Base-by-base conservation (phyloP, 257 asterid genomes). In the Capsicum rhomboideum region DNA sequence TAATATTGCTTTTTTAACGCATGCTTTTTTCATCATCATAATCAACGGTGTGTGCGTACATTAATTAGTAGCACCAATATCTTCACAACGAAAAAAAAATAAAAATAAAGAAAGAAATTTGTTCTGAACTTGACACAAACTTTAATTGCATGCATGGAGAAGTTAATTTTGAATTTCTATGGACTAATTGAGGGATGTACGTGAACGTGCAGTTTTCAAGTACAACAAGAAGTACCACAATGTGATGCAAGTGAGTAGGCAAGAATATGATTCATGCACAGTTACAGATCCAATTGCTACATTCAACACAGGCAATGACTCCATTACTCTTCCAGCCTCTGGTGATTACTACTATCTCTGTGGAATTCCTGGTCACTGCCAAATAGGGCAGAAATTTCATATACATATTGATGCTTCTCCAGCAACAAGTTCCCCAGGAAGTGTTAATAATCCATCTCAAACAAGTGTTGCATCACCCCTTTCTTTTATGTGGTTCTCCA, bases 151-250 rank as follows among this genome's bases (percentile, higher is more conserved):
- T 49, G 53, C 53, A 64, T 13, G 18, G 42, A 63, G 2, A 63
- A 63, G 29, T 61, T 63, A 16, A 53, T 53, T 16, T n/a, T 53
- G 6, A 54, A 54, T 54, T 54, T 10, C 5, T 11, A 58, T 16
- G n/a, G 44, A 44, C 20, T 71, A 64, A 72, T 83, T 23, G 37
- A 71, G 23, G 59, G 46, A 0, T 21, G 79, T 72, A n/a, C 28
- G 1, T 37, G 1, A 37, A 69, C 3, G 31, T 66, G 68, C 74
- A 83, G 78, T 44, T 28, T 83, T 75, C 28, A 77, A 75, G 9
- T 75, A 75, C 55, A 75, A 42, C 82, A 80, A 53, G 11, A 64
- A 74, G 34, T 83, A 55, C 31, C 86, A 83, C 59, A 75, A 75
- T 61, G 86, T 75, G 56, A 44, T 83, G 77, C 83, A 83, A 83